A percentile compares a stretch with the other conserved stretches of the same genome.
phyloP scores from a whole-genome alignment of 2,329 filamentous ascomycete genomes.

The Ophiostoma sp. region DNA sequence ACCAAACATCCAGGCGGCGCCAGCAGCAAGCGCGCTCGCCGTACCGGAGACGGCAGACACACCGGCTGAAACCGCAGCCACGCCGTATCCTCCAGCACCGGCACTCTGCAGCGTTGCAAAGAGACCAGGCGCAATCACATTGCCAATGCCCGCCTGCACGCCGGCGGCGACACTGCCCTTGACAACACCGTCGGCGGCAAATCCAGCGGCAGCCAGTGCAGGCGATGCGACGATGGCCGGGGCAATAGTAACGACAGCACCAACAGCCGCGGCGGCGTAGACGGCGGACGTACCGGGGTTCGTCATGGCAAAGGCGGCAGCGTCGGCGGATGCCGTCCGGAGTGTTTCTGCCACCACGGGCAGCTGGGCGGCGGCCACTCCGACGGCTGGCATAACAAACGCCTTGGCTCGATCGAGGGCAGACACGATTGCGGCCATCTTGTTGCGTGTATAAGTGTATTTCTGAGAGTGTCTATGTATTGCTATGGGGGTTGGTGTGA shows the following conservation, averaged over 20 bases:
- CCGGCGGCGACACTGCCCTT: slow-evolving; percentile 25
- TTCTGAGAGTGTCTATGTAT: too few relatives aligned
- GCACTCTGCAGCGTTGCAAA: slow-evolving; percentile 34
- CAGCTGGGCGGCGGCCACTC: too few relatives aligned
- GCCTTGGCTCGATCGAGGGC: too few relatives aligned
- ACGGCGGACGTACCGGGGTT: background rate
- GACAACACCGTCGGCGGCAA: background rate
- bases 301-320: background rate
- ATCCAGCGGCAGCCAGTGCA: slow-evolving; percentile 14
- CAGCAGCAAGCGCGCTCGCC: background rate
- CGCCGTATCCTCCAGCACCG: background rate
- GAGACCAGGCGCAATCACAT: slow-evolving; percentile 26
- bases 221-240: background rate
- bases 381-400: too few relatives aligned
- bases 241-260: background rate
- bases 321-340: background rate
- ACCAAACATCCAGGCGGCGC: background rate
- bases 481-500: too few relatives aligned
- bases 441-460: too few relatives aligned
- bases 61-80: background rate
- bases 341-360: too few relatives aligned
- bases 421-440: too few relatives aligned
- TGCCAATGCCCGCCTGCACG: slow-evolving; percentile 31
- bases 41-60: background rate
- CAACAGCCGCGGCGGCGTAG: background rate